Percentiles rank a stretch among this genome's conserved stretches.
phyloP scores from a whole-genome alignment of 176 grass and related monocot species.

The Secale cereale region DNA sequence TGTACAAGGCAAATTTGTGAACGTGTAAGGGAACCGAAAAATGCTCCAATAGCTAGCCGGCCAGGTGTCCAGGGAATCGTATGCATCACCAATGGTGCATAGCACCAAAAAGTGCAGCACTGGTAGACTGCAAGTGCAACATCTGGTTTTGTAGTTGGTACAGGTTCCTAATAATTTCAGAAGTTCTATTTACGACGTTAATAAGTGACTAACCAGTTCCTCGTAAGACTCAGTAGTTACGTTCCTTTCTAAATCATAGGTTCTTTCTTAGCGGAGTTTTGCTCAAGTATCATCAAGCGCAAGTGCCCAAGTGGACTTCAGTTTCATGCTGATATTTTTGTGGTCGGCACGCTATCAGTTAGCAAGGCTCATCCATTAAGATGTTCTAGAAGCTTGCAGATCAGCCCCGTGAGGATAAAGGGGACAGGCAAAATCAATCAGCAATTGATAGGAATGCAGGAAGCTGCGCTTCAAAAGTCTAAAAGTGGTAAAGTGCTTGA shows the following conservation, averaged over 20 bases:
- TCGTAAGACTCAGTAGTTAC: no score
- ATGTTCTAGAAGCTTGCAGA: constrained; percentile 30
- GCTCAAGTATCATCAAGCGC: background rate
- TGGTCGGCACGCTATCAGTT: background rate
- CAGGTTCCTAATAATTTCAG: background rate
- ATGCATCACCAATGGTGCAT: background rate
- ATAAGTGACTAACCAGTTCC: background rate
- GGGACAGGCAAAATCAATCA: background rate
- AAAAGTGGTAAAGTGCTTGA: constrained; percentile 2
- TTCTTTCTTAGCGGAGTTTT: constrained; percentile 1
- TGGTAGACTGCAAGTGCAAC: background rate
- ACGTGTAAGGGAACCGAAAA: background rate
- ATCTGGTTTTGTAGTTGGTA: background rate
- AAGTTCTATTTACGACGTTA: background rate
- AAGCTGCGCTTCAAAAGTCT: constrained; percentile 10
- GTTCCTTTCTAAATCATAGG: no score
- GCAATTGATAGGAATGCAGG: constrained; percentile 2
- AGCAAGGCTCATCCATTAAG: background rate
- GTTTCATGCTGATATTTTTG: background rate
- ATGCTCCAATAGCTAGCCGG: background rate
- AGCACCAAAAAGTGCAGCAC: background rate
- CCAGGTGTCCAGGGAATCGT: background rate
- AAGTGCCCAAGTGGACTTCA: background rate
- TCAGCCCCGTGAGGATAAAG: background rate
- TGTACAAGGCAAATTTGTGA: background rate